Evolutionary conservation across 2,329 filamentous ascomycete species (phyloP), one percentile per base, ranked within the genome.

Genomic region (Ascochyta koolunga): DNA sequence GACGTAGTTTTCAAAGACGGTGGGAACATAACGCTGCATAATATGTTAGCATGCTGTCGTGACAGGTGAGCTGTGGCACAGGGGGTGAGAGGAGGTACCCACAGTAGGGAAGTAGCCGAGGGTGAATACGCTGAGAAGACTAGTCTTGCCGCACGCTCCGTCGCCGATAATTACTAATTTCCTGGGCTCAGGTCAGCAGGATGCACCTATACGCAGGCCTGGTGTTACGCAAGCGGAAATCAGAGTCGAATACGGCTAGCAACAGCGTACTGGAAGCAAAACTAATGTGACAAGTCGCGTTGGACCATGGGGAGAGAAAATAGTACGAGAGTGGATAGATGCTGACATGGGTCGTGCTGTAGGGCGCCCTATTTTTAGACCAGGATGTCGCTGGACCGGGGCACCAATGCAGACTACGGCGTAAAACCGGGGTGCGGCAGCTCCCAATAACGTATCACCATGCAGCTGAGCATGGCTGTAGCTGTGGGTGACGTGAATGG

Each of bases 1-100:
- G 62, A 99, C 95, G 72, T 99, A 99, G 80, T 99, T 99, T 75
- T 99, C 95, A 77, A 99, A 99, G 32, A 99, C 95, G 40, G 95
- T 99, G 1, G 95, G 95, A 31, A 75, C 72, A 55, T 75, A 75
- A 56, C 72, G 72, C 72, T 75, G 46, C 35, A 61, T 22, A 37
- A 18, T 19, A 43, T 40, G 58, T 73, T 62, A 70, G 66, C 44
- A 68, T 63, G 59, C 45, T 53, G 59, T 56, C 24, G 56, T 50
- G 56, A 24, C 40, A 43, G 56, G 49, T 33, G 49, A 58, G 61
- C 42, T 54, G 51, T 48, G 51, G 57, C 60, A 50, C 45, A 60
- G 55, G 48, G 48, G 31, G 18, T 37, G 31, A 44, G 21, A 27
- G 4, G 44, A 38, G 38, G 47, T 46, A 85, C 91, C 80, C 82